Base-by-base conservation (phyloP, 352 stramenopile species). In the Phytopythium chamaehyphon region DNA sequence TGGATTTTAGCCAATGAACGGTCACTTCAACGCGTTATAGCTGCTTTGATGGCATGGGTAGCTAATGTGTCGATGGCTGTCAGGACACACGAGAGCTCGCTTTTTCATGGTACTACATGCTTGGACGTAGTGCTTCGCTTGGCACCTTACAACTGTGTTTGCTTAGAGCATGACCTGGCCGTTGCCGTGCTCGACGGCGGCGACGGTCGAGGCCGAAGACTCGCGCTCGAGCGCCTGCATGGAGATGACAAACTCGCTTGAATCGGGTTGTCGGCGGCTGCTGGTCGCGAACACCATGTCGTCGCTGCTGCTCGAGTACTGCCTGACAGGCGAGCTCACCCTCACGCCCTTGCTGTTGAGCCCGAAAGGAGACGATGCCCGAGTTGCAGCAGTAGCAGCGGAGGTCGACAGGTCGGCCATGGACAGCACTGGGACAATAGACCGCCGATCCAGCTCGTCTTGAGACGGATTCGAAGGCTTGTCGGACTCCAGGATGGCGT, bases 251-350 rank as follows among this genome's bases (percentile, higher is more conserved):
- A 67, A 49, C 31, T 72, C 54, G 39, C 51, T 66, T 6, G 55
- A 55, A 40, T 52, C 49, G 22, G 50, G 24, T 18, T 62, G 45
- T 8, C 55, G 66, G 3, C 33, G 31, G 22, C 43, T 43, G 2
- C 49, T 49, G 36, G 56, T 51, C 38, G 61, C 52, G 43, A 75
- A 72, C 37, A 62, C 59, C 42, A 56, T 75, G 16, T 66, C 66
- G 33, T 53, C 59, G 46, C 54, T 57, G 31, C 36, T 46, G 44
- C 26, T 61, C 24, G 46, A 43, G 19, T 22, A 35, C 19, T 19
- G 46, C 6, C 35, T 26, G 33, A 61, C 43, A 24, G 66, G 62
- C 22, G 66, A 75, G 23, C 66, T 75, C 11, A 71, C 59, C 12
- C 66, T 62, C 33, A 33, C 55, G 1, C 62, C 61, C 39, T 51